Evolutionary conservation across 495 filamentous ascomycete genomes (phyloP), one percentile per base, ranked within the genome.

Genomic region (Aspergillus leporis): DNA sequence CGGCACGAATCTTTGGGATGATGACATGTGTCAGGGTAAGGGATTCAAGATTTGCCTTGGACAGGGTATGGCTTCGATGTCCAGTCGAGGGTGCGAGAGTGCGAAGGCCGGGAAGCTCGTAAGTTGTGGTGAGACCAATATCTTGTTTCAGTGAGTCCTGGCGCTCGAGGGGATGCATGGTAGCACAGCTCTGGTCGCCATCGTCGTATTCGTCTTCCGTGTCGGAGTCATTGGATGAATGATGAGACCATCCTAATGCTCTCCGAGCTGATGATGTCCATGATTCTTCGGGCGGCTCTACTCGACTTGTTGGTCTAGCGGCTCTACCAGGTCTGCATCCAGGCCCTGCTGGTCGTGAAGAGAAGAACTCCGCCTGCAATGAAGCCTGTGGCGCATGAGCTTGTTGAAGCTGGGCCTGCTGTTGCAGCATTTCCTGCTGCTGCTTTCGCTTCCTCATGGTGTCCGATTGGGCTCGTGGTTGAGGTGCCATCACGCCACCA

Each of bases 1-100:
- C 81, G 0, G 81, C 76, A 53, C 86, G 84, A 56, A 87, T 81
- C 64, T 90, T 90, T 10, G 88, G 84, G 2, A 90, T 80, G 45
- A 86, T 70, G 41, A 86, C 78, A 66, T 85, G 78, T 0, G 66
- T 72, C 14, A 81, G 66, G 0, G 69, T 62, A 14, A 80, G 55
- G 7, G 66, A 62, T 1, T 67, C 62, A 3, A 82, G 63, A 23
- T 60, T 54, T 14, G 81, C 65, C n/a, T 76, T 71, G 0, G 77
- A 64, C 49, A 83, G 77, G 22, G 74, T 68, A 52, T 82, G 76
- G 22, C 80, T 73, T 16, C 77, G 77, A 21, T 58, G 53, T 18
- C 70, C 65, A 46, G 58, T 60, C 2, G 75, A 76, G 1, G 80
- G 79, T 6, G 66, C 60, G 5, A 85, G 63, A 0, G 78, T 83